Evolutionary conservation across 805 yeast species (phyloP), one percentile per base, ranked within the genome.

Genomic region (Zygotorulaspora danielsina): DNA sequence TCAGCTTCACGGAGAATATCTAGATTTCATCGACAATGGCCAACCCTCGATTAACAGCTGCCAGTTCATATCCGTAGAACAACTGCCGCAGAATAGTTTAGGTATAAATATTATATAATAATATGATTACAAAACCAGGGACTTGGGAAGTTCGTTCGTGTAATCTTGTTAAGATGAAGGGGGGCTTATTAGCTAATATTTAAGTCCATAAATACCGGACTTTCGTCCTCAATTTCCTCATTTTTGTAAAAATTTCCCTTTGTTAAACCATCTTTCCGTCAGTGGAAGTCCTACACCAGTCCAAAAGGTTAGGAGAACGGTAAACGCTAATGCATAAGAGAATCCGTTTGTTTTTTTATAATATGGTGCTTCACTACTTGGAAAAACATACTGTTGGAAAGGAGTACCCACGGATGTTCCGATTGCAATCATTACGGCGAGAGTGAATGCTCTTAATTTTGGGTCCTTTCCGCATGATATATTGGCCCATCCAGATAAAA

Each of bases 301-400:
- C 54, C 55, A 54, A 12, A 49, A 21, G 19, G 42, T 35, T 26
- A 54, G 42, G 16, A 47, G 49, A 35, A 48, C 47, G 11, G 57
- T 45, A 34, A 56, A 54, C 2, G 50, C 58, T 10, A 53, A 41
- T 18, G 53, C 42, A 39, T 53, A 59, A 15, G 56, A 46, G 19
- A 48, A 53, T 5, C 64, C 64, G 29, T 55, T 41, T 3, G 61
- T 61, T 9, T 35, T 21, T n/a, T 35, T 35, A 32, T 61, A 61
- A 7, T 15, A 34, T 13, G 65, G 66, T 11, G 66, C 61, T 30
- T 57, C 53, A 35, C 57, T 45, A n/a, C 62, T 54, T 13, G 65
- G 65, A 45, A 54, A 61, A 29, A 59, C 41, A 29, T 56, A 44
- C 30, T 55, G 56, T 35, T 61, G 65, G 39, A 42, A 59, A 25